These are phyloP conservation scores for Pseudogymnoascus sp. DNA, from an alignment of 2,329 filamentous ascomycete genomes.

Conservation along the genomic window DNA sequence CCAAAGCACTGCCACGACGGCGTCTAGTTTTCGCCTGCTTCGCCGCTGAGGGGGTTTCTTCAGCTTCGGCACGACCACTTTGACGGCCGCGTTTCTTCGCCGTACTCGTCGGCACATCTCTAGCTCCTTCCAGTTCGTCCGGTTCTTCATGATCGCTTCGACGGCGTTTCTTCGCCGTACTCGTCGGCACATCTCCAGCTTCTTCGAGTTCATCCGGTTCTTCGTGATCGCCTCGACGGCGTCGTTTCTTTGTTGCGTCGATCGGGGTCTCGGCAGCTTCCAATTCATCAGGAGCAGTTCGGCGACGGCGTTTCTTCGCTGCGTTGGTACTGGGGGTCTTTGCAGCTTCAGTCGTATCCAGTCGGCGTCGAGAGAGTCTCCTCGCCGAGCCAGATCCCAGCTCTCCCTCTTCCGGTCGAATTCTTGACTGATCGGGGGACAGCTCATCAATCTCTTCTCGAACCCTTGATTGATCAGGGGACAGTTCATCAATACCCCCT, in stretches of 20 bases:
- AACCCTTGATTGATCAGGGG: conserved; percentile 9
- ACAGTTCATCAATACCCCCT: conserved; percentile 17
- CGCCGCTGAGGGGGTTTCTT: background rate
- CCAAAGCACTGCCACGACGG: background rate
- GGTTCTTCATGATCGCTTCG: background rate
- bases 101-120: background rate
- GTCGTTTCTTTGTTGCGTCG: conserved; percentile 3
- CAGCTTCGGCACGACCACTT: background rate
- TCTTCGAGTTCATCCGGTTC: background rate
- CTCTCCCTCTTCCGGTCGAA: conserved; percentile 21
- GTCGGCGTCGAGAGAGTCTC: conserved; percentile 37
- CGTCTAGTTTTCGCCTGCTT: background rate
- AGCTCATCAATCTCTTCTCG: conserved; percentile 18
- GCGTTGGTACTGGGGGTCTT: background rate
- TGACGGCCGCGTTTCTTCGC: conserved; percentile 2
- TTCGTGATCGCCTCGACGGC: background rate
- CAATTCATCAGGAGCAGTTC: background rate
- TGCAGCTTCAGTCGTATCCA: background rate
- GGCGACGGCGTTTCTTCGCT: conserved; percentile 6
- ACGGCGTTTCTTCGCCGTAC: background rate
- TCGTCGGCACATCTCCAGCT: background rate
- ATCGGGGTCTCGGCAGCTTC: background rate
- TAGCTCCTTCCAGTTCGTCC: background rate
- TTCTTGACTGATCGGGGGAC: background rate
- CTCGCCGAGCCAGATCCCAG: conserved; percentile 37